Base-by-base conservation (phyloP, 176 grass and related monocot species). In the Puya raimondii region DNA sequence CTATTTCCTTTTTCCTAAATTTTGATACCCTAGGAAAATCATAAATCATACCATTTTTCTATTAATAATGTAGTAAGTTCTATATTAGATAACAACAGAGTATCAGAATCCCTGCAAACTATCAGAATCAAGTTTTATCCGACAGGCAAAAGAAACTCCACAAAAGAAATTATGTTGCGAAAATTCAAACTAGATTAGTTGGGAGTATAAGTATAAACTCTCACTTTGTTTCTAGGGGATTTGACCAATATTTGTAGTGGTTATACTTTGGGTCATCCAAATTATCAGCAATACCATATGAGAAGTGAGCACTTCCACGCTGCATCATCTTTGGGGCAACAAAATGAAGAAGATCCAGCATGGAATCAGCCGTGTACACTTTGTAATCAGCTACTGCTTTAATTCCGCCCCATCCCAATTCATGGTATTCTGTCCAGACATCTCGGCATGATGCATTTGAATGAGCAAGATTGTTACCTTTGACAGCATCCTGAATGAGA, bases 241-340 rank as follows among this genome's bases (percentile, higher is more conserved):
- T 99, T 33, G 94, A 99, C 94, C 94, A 99, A 83, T 99, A 99
- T 74, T 90, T 99, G 72, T 99, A 91, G 63, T 99, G 86, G 42
- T 50, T 12, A 51, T 91, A 99, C 63, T 93, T 88, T 16, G 81
- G 86, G 75, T 99, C 87, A 76, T 99, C 89, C 74, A 99, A 76
- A 70, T 93, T 67, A 79, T 99, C 89, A 79, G 94, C 94, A 80
- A 99, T 90, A 51, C 94, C 89, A 82, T 88, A 91, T 15, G 94
- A 99, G 76, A 93, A 99, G 63, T 99, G 89, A 69, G 79, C 78
- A 82, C 80, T 88, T 76, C 94, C 94, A 77, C 94, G 94, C 77
- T 87, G 79, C 89, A 99, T 93, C 94, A 99, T 99, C 77, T 88
- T 99, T 73, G 94, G 94, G 78, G 94, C 94, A 81, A 99, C 84